These are phyloP conservation scores for Prosopis cineraria DNA, from an alignment of 306 rosid genomes.

Conservation along the genomic window DNA sequence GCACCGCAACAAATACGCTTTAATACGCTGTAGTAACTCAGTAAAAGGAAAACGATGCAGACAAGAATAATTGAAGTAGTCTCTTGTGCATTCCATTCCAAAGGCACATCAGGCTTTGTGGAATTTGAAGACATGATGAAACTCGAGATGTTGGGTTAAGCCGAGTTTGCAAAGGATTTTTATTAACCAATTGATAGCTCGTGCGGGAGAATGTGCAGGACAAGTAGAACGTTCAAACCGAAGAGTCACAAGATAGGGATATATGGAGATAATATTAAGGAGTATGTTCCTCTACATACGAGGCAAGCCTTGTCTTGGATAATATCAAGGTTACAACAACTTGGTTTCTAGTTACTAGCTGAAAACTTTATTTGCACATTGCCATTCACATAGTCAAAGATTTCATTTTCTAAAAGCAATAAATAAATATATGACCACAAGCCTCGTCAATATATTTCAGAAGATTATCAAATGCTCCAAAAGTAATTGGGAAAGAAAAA, in stretches of 20 bases:
- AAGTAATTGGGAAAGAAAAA: not conserved
- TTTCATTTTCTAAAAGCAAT: not conserved
- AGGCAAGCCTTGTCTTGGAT: not conserved
- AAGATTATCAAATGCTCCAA: not conserved
- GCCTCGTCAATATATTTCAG: not conserved
- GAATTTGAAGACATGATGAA: conserved; percentile 26
- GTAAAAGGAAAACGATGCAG: conserved; percentile 14
- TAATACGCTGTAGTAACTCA: conserved; percentile 28
- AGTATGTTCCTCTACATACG: not conserved
- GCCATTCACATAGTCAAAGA: not conserved
- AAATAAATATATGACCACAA: not conserved
- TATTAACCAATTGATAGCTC: not conserved
- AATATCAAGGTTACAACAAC: not conserved
- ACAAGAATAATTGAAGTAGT: not conserved
- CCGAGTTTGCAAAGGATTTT: conserved; percentile 30
- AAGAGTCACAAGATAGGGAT: not conserved
- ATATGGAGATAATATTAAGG: conserved; percentile 23
- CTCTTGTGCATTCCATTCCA: not conserved
- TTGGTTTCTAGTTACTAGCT: not conserved
- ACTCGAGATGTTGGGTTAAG: not conserved
- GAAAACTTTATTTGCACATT: not conserved
- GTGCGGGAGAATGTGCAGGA: not conserved
- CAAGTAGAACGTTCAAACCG: not conserved
- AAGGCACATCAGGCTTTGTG: not conserved
- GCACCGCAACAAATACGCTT: not conserved